Conservation (phyloP, 208 protist species). For the Leishmania major region DNA sequence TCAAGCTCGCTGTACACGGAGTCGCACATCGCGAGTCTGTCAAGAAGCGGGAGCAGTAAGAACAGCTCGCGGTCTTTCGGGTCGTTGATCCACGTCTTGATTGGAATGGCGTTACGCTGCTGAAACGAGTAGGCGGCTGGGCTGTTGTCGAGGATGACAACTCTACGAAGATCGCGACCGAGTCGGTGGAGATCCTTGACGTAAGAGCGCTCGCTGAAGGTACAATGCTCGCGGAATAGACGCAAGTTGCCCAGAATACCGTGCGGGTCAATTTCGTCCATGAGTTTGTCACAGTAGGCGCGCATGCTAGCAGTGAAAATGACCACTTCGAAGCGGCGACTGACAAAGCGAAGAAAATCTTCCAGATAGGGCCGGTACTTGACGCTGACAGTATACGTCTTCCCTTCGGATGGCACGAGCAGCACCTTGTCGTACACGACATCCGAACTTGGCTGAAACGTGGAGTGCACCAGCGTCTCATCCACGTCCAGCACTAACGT, state of each 20-base stretch:
- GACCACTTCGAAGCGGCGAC: constrained; percentile 56
- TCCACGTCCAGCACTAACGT: constrained; percentile 65
- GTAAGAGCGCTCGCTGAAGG: constrained; percentile 37
- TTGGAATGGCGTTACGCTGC: constrained; percentile 73
- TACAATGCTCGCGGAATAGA: constrained; percentile 69
- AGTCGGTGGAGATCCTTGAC: constrained; percentile 69
- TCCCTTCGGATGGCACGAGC: constrained; percentile 27
- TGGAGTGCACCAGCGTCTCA: constrained; percentile 63
- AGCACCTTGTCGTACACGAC: constrained; percentile 48
- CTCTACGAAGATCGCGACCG: constrained; percentile 42
- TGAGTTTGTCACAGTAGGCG: constrained; percentile 50
- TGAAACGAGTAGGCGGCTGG: constrained; percentile 69
- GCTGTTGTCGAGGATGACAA: constrained; percentile 74
- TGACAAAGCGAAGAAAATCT: constrained; percentile 59
- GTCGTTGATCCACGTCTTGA: constrained; percentile 67
- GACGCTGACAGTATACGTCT: constrained; percentile 44
- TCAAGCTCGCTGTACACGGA: constrained; percentile 63
- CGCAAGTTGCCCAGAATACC: constrained; percentile 45
- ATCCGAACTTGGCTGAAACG: constrained; percentile 29
- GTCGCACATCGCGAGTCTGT: constrained; percentile 34
- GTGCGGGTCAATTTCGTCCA: constrained; percentile 52
- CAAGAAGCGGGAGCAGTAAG: constrained; percentile 51
- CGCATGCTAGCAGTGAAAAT: constrained; percentile 67
- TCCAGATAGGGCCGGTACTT: constrained; percentile 54
- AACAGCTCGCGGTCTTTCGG: constrained; percentile 50